These are phyloP conservation scores for Boletus sp. DNA, from an alignment of 768 basidiomycete species.

Conservation along the genomic window DNA sequence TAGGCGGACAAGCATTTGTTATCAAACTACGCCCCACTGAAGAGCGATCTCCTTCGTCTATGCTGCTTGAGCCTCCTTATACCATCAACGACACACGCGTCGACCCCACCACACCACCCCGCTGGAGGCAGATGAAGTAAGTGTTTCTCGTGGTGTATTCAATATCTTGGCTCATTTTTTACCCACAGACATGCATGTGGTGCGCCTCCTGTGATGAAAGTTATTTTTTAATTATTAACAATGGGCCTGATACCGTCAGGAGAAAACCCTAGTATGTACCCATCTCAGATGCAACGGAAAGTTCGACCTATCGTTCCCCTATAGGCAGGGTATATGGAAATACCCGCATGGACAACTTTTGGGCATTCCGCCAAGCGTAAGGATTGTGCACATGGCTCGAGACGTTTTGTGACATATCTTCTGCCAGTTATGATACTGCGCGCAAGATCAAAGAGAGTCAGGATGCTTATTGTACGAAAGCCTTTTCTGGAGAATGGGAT, in stretches of 20 bases:
- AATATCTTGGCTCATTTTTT: constrained; percentile 3
- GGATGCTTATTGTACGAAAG: constrained; percentile 52
- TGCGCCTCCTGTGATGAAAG: constrained; percentile 8
- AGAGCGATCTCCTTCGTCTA: constrained; percentile 73
- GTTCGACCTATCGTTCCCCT: neutral
- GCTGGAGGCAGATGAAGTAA: constrained; percentile 84
- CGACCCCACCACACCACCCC: constrained; percentile 41
- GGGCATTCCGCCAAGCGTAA: constrained; percentile 54
- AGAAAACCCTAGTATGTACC: constrained; percentile 45
- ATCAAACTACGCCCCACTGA: constrained; percentile 79
- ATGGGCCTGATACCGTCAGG: constrained; percentile 27
- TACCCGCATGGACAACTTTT: constrained; percentile 47
- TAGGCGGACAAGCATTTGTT: constrained; percentile 86
- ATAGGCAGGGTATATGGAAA: constrained; percentile 30
- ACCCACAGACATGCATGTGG: constrained; percentile 59
- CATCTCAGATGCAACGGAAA: neutral
- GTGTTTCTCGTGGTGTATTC: constrained; percentile 13
- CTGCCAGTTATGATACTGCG: constrained; percentile 49
- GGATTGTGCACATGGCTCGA: constrained; percentile 3
- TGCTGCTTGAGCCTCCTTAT: constrained; percentile 83
- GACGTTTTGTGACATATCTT: constrained; percentile 1
- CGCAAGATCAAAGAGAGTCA: constrained; percentile 52
- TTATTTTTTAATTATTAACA: neutral
- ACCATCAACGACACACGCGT: constrained; percentile 48
- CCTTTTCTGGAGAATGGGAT: constrained; percentile 38